A percentile compares a stretch with the other conserved stretches of the same genome.
Evolutionary conservation across 129 eudicot species (phyloP).

Genomic region (Pseudognaphalium luteoalbum): DNA sequence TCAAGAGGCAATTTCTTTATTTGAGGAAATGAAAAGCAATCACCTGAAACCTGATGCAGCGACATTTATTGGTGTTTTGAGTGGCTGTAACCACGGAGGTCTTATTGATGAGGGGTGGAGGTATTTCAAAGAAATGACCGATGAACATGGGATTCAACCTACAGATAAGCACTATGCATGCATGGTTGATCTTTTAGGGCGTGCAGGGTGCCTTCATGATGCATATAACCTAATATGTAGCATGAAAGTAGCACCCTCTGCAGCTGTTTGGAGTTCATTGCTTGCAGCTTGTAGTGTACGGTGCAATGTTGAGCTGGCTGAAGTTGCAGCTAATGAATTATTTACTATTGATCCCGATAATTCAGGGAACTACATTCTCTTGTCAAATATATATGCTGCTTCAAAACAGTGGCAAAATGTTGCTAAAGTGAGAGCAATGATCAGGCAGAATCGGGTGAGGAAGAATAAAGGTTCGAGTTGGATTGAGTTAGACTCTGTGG

Average conservation of each 20-base stretch:
- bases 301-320: conserved; percentile 42
- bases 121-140: conserved; percentile 47
- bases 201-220: conserved; percentile 43
- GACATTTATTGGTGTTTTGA: conserved; percentile 43
- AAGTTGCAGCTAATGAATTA: conserved; percentile 51
- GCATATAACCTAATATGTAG: conserved; percentile 36
- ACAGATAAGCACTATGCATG: conserved; percentile 51
- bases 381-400: conserved; percentile 51
- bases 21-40: conserved; percentile 35
- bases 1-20: conserved; percentile 44
- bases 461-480: conserved; percentile 61
- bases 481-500: conserved; percentile 47
- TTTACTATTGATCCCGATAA: conserved; percentile 56
- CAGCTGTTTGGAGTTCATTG: conserved; percentile 56
- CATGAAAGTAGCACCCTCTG: conserved; percentile 40
- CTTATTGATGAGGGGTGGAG: conserved; percentile 46
- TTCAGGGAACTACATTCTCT: conserved; percentile 57
- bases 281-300: conserved; percentile 52
- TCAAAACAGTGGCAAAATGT: conserved; percentile 48
- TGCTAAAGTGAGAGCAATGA: conserved; percentile 43
- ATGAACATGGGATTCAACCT: conserved; percentile 34
- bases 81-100: conserved; percentile 59
- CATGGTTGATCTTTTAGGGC: conserved; percentile 56
- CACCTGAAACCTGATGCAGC: conserved; percentile 44
- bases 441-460: conserved; percentile 42